Base-by-base conservation (phyloP, 1,284 basidiomycete genomes). In the Trichosporon asahii region DNA sequence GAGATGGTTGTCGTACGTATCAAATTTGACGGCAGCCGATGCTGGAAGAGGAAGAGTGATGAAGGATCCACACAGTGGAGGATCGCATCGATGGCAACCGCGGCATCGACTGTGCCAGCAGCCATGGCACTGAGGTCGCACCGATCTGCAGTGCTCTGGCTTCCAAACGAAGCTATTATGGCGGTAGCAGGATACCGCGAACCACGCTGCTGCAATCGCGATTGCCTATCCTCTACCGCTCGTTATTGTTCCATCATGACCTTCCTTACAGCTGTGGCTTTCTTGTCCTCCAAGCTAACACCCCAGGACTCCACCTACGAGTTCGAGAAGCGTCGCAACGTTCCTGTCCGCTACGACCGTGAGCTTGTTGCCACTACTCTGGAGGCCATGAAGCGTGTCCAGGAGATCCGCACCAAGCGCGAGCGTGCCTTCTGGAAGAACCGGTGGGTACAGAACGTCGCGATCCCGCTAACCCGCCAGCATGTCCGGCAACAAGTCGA, bases 381-480 rank as follows among this genome's bases (percentile, higher is more conserved):
- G 82, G 90, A 92, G 85, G 97, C 95, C 27, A 99, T 99, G 91
- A 94, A 95, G 85, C 89, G 97, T 73, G 88, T 99, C 66, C 89
- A 90, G 73, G 94, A 98, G 85, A 95, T 99, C 86, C 94, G 92
- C 83, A 87, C 89, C 72, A 89, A 91, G 80, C 88, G 97, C 83
- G 97, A 99, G 82, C 89, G 90, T 73, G 94, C 93, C n/a, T 99
- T 99, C 88, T 99, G 91, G 90, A 97, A 93, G 85, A 92, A 91
- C 87, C 88, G 93, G 93, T 90, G 70, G 71, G 87, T 84, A 18
- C 2, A 35, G 14, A 21, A 29, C 3, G 11, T 2, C 27, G 6
- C 6, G 15, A 57, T 12, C 14, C 6, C 2, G 57, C 57, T 61
- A 29, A 61, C 29, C 27, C 18, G 64, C 18, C 76, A 94, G 94